Base-by-base conservation (phyloP, 208 protist species). In the Trypanosoma melophagium region DNA sequence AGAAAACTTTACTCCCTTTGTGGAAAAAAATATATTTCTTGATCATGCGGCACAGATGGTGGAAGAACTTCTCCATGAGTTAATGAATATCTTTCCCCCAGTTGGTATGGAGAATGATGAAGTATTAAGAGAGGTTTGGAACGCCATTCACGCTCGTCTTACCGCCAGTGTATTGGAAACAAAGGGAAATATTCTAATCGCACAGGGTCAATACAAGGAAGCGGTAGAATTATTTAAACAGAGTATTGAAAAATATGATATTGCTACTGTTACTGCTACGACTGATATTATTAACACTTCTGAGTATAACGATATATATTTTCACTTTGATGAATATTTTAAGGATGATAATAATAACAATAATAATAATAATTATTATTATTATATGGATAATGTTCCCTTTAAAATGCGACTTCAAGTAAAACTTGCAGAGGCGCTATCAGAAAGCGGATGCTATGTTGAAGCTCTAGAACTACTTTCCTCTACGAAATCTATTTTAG, bases 361-460 rank as follows among this genome's bases (percentile, higher is more conserved):
- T 8, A 61, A 50, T 21, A 25, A 61, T 19, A 47, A 25, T 61
- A 41, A 49, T n/a, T 16, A 45, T 50, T 17, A 49, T 21, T 12
- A 3, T n/a, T 47, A 61, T 31, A 17, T 31, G 14, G 57, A 21
- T 50, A 35, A 25, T n/a, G 57, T 44, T 61, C 4, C 24, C 9
- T 22, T 61, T n/a, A 28, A 4, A 1, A n/a, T 51, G 1, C 5
- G 57, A 17, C 57, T n/a, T 50, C 40, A 35, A 31, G 38, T 61
- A 17, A 61, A 61, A 41, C 13, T 9, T 61, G 57, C 57, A 13
- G 57, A 61, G 17, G 57, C 57, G 1, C 45, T 61, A 22, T 47
- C 57, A 7, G 1, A 12, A 7, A 50, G 38, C 16, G 57, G 57
- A 41, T 7, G 2, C 24, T 17, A n/a, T 51, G 17, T n/a, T 2